Evolutionary conservation across 495 filamentous ascomycete genomes (phyloP).

Genomic region (Talaromyces proteolyticus): DNA sequence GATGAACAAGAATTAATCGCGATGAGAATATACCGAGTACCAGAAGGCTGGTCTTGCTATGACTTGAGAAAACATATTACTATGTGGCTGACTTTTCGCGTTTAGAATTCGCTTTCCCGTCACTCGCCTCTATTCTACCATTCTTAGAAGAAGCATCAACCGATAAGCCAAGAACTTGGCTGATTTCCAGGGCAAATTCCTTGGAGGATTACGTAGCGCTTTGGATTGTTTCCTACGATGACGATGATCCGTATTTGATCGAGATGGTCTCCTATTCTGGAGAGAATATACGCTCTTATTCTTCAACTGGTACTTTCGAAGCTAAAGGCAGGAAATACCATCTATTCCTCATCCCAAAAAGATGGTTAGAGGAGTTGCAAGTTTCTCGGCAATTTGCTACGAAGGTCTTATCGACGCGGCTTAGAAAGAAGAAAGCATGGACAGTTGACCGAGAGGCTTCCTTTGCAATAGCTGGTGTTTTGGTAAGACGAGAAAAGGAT

Average conservation of each 20-base stretch:
- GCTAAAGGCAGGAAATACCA: not conserved
- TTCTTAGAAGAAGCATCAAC: slow-evolving; percentile 6
- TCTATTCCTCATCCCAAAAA: not conserved
- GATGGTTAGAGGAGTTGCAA: not conserved
- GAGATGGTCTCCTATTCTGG: not conserved
- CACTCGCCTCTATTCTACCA: slow-evolving; percentile 11
- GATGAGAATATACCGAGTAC: slow-evolving; percentile 4
- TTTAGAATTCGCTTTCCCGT: slow-evolving; percentile 7
- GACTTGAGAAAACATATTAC: no score
- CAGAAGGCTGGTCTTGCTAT: slow-evolving; percentile 3
- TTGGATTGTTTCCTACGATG: not conserved
- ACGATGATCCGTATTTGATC: not conserved
- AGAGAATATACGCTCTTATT: not conserved
- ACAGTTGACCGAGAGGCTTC: not conserved
- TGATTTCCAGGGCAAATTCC: not conserved
- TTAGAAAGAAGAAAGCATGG: not conserved
- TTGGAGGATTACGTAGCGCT: slow-evolving; percentile 1
- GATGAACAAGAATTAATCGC: slow-evolving; percentile 1
- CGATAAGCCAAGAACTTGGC: not conserved
- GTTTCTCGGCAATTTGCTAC: not conserved
- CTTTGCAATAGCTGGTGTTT: no score
- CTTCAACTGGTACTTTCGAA: not conserved
- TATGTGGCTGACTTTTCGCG: not conserved
- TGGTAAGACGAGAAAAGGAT: no score
- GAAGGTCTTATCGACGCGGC: not conserved